Evolutionary conservation across 805 yeast genomes (phyloP), one percentile per base, ranked within the genome.

Genomic region (Peterozyma xylosa): DNA sequence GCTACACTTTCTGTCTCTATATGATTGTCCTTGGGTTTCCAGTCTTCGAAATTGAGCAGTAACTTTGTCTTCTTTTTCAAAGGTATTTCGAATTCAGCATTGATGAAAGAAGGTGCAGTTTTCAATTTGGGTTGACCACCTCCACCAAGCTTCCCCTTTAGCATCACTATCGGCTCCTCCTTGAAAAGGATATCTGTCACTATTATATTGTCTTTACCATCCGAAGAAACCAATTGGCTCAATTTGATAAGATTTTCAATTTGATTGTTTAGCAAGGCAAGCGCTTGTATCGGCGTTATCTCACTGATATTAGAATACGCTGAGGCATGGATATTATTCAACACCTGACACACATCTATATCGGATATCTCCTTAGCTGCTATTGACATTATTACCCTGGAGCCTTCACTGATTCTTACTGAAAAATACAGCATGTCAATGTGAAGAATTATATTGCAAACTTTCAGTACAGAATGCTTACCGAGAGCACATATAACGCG

Each of bases 331-430:
- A 77, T 69, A 48, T 68, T 73, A 47, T 66, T 73, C 35, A 71
- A 68, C 3, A 79, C 78, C 56, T 78, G 83, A 54, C 79, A 78
- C 49, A 66, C 78, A 1, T 70, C 63, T 42, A 73, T 60, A 1
- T 62, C 59, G 30, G 73, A 62, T 21, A 21, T 21, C 27, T 21
- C 27, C 7, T 21, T 21, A 21, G 27, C 27, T 21, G 7, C 27
- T 21, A 7, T 21, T 21, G 27, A 21, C 27, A 21, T 21, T 21
- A 7, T 21, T 21, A 21, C 4, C 7, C 27, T 21, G 27, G 27
- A 21, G 7, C 27, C 27, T 7, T 21, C 27, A 21, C 27, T 21
- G 7, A 4, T 21, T 21, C 27, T 21, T 7, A 21, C 7, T 21
- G 27, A 21, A 21, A 7, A 21, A 21, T 7, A 21, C 27, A 21